These are phyloP conservation scores for Trametes elegans DNA, from an alignment of 768 basidiomycete species.

Conservation along the genomic window DNA sequence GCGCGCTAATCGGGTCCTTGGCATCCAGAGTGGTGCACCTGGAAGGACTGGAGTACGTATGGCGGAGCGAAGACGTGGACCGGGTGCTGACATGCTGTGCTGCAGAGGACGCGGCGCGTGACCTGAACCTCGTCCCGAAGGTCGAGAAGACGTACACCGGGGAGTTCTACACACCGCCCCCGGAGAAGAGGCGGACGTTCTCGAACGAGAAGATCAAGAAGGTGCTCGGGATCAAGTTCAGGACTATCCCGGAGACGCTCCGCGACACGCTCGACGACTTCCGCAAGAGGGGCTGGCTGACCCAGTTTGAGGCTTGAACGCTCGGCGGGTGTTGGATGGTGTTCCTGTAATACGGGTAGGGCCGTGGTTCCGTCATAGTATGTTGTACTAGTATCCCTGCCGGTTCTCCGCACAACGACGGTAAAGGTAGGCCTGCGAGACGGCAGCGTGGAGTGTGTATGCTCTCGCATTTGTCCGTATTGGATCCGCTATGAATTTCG, in stretches of 20 bases:
- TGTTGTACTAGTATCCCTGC: no score
- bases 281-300: constrained; percentile 35
- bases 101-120: not conserved
- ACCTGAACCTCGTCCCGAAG: not conserved
- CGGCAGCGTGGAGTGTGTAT: no score
- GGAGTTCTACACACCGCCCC: not conserved
- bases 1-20: no score
- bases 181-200: no score
- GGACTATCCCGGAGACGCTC: constrained; percentile 37
- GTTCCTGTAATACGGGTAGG: no score
- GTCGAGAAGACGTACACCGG: not conserved
- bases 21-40: not conserved
- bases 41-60: not conserved
- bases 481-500: no score
- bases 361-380: no score
- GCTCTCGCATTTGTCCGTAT: no score
- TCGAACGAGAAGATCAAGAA: constrained; percentile 33
- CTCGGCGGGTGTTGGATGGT: no score
- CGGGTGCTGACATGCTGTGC: not conserved
- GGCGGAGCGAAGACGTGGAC: not conserved
- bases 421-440: no score
- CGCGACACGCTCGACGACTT: constrained; percentile 42
- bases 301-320: not conserved
- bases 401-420: no score
- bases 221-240: constrained; percentile 43